Base-by-base conservation (phyloP, 176 grass and related monocot genomes). In the Alopecurus myosuroides region DNA sequence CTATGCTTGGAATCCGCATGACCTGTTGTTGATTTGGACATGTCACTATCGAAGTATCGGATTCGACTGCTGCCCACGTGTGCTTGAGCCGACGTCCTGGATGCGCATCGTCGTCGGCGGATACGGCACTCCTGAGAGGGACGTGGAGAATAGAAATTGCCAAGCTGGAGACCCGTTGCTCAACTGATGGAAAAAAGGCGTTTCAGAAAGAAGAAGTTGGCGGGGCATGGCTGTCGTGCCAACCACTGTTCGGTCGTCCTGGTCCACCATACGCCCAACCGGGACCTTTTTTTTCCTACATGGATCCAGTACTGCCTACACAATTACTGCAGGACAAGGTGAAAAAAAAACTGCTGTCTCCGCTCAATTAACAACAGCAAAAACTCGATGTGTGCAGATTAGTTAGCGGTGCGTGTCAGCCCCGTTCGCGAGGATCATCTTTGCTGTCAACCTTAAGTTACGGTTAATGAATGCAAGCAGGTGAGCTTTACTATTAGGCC, bases 31-130 rank as follows among this genome's bases (percentile, higher is more conserved):
- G 78, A 68, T 46, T 9, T 65, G 58, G 58, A 19, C 61, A 29
- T 69, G 17, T 15, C 72, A 69, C 11, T 68, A 34, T 12, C 41
- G 34, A 36, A n/a, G 60, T 36, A 82, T 77, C 79, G 8, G 35
- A 68, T 77, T 77, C 79, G 46, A 66, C 34, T 26, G 0, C 19
- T 64, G 70, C 25, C 25, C 62, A 70, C 48, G 84, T 71, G 84
- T 61, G n/a, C 51, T 2, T 9, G 33, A 39, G 74, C n/a, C 20
- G 58, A 30, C 36, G 20, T 20, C 75, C 37, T 46, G 42, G 42
- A 2, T 33, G 36, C 51, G 61, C 35, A 41, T 34, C 17, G 20
- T 34, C 17, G 20, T 6, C 68, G 42, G 42, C 52, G 67, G 52
- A 80, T 55, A 52, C 5, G 15, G 7, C 39, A 40, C 39, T 35